A percentile compares a stretch with the other conserved stretches of the same genome.
Evolutionary conservation across 2,329 filamentous ascomycete genomes (phyloP).

Genomic region (Nigrospora sphaerica): DNA sequence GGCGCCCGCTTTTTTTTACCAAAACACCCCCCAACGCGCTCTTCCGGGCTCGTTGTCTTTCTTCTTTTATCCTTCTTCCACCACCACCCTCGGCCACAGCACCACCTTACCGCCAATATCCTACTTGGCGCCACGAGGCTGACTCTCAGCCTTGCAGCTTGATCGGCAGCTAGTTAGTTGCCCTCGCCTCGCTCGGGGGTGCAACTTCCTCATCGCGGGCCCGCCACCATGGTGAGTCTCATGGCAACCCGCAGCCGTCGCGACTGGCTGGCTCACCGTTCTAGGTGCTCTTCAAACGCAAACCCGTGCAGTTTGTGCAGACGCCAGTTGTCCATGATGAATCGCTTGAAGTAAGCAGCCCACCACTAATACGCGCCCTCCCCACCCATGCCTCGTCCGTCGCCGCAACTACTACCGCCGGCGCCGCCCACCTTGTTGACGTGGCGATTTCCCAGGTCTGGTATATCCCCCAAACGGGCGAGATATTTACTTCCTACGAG

Average conservation of each 20-base stretch:
- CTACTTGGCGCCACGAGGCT: conserved; percentile 15
- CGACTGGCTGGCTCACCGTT: conserved; percentile 14
- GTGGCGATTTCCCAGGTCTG: conserved; percentile 58
- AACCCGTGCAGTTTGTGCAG: conserved; percentile 79
- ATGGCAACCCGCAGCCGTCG: conserved; percentile 3
- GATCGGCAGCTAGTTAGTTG: conserved; percentile 13
- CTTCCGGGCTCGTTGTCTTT: no score
- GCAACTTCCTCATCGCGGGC: conserved; percentile 7
- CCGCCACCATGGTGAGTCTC: conserved; percentile 2
- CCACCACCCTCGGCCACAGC: no score
- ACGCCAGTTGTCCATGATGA: conserved; percentile 70
- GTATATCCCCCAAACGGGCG: conserved; percentile 83
- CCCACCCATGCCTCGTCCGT: not conserved
- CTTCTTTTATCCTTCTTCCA: no score
- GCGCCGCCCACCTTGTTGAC: no score
- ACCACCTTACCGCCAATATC: no score
- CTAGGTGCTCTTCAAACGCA: conserved; percentile 92
- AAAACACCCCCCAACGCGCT: no score
- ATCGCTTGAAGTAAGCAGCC: conserved; percentile 63
- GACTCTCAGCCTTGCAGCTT: conserved; percentile 35
- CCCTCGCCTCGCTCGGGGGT: conserved; percentile 1
- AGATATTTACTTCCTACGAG: conserved; percentile 85
- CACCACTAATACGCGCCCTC: no score
- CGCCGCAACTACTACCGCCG: conserved; percentile 13
- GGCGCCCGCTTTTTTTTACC: no score